Evolutionary conservation across 179 eudicot species (phyloP), one percentile per base, ranked within the genome.

Genomic region (Vitellaria paradoxa): DNA sequence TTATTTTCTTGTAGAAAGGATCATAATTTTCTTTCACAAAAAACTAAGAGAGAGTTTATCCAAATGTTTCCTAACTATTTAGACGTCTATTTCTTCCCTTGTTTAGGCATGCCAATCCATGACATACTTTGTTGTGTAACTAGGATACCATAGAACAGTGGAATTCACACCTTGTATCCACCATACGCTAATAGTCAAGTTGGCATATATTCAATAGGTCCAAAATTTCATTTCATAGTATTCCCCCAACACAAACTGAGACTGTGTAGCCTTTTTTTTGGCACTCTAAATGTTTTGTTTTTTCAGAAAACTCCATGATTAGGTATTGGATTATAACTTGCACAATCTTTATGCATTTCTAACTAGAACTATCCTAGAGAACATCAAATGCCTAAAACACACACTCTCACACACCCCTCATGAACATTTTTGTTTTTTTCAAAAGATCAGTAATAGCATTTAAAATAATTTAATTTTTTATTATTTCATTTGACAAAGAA

Each of bases 21-120:
- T 18, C 49, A 50, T 7, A 50, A 52, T 49, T 18, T 4, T 70
- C 64, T 24, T 62, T 8, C 62, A 26, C 40, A 18, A 63, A 26
- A 63, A 75, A 24, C 26, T 11, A 49, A 10, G 14, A 74, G 76
- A 40, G 18, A 21, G 8, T 73, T 45, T 21, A 50, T 62, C 13
- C 56, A 21, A 45, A 62, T 46, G 57, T 57, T 55, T 71, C 74
- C 74, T 55, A 21, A 13, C 74, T 23, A 53, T 21, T 26, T 52
- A 52, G 18, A 24, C 62, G 55, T 53, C 9, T 30, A 55, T 40
- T 18, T 30, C 56, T 52, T 70, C 13, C 59, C 59, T 7, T 20
- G n/a, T n/a, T 37, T 13, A 37, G 49, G 47, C 26, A 10, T 73
- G 76, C 66, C 12, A 52, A 26, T 72, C 18, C 30, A 3, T 15